A percentile compares a stretch with the other conserved stretches of the same genome.
Conservation (phyloP, 495 filamentous ascomycete species). For the Chaetomium cochliodes region DNA sequence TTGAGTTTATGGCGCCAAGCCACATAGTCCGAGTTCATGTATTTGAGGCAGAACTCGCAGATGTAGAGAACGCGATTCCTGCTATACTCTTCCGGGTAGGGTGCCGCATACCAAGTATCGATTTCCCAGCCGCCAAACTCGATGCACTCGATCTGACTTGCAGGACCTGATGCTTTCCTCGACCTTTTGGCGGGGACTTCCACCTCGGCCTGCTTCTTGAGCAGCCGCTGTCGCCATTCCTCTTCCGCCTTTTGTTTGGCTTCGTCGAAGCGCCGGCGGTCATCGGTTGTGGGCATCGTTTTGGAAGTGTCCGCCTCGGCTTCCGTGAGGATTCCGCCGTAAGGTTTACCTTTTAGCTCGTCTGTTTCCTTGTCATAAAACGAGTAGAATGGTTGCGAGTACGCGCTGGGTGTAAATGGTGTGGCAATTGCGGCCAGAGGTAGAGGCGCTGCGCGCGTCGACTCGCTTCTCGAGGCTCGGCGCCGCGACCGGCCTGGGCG, state of each 20-base stretch:
- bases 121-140: conserved; percentile 97
- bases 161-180: conserved; percentile 74
- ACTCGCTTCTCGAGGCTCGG: conserved; percentile 25
- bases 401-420: conserved; percentile 55
- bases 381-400: conserved; percentile 70
- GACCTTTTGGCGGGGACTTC: conserved; percentile 49
- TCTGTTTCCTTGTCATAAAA: conserved; percentile 86
- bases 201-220: conserved; percentile 48
- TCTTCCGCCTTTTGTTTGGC: conserved; percentile 88
- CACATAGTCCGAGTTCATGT: conserved; percentile 98
- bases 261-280: conserved; percentile 81
- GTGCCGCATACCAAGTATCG: conserved; percentile 99
- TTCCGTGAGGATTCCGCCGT: conserved; percentile 88
- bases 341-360: conserved; percentile 87
- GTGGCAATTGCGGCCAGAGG: conserved; percentile 35
- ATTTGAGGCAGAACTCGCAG: conserved; percentile 98
- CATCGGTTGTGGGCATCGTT: conserved; percentile 74
- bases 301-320: conserved; percentile 86
- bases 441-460: conserved; percentile 9
- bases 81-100: conserved; percentile 97
- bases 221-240: conserved; percentile 68
- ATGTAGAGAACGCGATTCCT: conserved; percentile 93
- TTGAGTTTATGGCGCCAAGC: conserved; percentile 98
- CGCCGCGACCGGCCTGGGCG: conserved; percentile 34
- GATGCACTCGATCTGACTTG: conserved; percentile 97